phyloP scores from a whole-genome alignment of 2,329 filamentous ascomycete species.

The Cytospora schulzeri region DNA sequence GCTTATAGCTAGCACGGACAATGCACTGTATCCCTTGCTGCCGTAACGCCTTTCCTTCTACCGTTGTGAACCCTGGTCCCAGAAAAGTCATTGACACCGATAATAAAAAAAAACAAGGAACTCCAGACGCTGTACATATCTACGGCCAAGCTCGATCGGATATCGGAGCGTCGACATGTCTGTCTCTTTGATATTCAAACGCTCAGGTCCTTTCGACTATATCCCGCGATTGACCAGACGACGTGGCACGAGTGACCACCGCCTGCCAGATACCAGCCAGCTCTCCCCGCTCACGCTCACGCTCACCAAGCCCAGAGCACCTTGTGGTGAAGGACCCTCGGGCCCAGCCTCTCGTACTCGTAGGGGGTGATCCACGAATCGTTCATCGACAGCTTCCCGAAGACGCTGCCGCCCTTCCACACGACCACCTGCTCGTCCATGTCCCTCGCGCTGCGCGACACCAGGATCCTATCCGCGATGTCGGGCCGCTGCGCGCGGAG shows the following conservation, averaged over 20 bases:
- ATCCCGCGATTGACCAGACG: no score
- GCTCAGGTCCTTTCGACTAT: background rate
- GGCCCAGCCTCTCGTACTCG: slow-evolving; percentile 86
- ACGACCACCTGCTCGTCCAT: slow-evolving; percentile 96
- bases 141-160: background rate
- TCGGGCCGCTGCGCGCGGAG: slow-evolving; percentile 69
- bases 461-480: slow-evolving; percentile 61
- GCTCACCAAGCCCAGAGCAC: slow-evolving; percentile 62
- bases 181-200: background rate
- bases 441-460: slow-evolving; percentile 77
- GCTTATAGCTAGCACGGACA: background rate
- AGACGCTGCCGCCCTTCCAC: slow-evolving; percentile 98
- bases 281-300: no score
- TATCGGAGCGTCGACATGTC: background rate
- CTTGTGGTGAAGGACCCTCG: slow-evolving; percentile 83
- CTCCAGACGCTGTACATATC: background rate
- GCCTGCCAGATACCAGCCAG: no score
- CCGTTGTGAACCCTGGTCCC: background rate
- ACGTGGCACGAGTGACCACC: no score
- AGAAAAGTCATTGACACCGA: background rate
- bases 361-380: slow-evolving; percentile 90
- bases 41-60: slow-evolving; percentile 1
- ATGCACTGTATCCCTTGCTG: background rate
- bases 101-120: background rate
- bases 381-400: slow-evolving; percentile 88